A percentile compares a stretch with the other conserved stretches of the same genome.
Evolutionary conservation across 2,329 filamentous ascomycete species (phyloP).

Genomic region (Diaporthe vexans): DNA sequence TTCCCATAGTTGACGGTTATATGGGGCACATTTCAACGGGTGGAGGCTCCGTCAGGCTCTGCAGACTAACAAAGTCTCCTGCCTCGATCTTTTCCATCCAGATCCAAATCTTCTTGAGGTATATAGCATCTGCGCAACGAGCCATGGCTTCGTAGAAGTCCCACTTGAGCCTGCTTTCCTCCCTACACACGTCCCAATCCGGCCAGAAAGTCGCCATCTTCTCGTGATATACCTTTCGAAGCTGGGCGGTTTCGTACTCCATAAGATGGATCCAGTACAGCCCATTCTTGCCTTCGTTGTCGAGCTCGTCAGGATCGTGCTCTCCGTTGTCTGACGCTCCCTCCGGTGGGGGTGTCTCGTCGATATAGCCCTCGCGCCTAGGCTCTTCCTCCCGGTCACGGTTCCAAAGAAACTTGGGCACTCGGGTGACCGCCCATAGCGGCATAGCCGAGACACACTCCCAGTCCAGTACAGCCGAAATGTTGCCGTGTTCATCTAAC

Average conservation of each 20-base stretch:
- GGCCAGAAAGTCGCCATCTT: constrained; percentile 51
- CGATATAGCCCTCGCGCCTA: not conserved
- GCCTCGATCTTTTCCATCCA: constrained; percentile 5
- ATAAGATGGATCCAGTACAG: not conserved
- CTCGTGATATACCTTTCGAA: constrained; percentile 47
- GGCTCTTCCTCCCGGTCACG: not conserved
- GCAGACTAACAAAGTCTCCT: not conserved
- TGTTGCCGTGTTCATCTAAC: not conserved
- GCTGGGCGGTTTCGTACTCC: constrained; percentile 6
- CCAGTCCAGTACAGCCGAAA: not conserved
- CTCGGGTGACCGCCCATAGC: not conserved
- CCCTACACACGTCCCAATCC: constrained; percentile 46
- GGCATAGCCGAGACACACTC: not conserved
- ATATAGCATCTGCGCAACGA: not conserved
- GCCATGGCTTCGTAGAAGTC: not conserved
- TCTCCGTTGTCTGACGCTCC: not conserved
- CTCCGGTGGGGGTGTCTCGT: not conserved
- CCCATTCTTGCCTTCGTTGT: not conserved
- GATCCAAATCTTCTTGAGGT: not conserved
- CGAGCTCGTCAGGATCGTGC: not conserved
- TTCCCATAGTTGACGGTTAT: too few relatives aligned
- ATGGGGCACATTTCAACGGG: too few relatives aligned
- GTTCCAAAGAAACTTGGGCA: not conserved
- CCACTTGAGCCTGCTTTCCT: not conserved
- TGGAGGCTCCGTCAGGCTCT: not conserved